Percentiles rank a stretch among this genome's conserved stretches.
These are phyloP conservation scores for Psilocybe tampanensis DNA, from an alignment of 768 basidiomycete species.

Conservation along the genomic window DNA sequence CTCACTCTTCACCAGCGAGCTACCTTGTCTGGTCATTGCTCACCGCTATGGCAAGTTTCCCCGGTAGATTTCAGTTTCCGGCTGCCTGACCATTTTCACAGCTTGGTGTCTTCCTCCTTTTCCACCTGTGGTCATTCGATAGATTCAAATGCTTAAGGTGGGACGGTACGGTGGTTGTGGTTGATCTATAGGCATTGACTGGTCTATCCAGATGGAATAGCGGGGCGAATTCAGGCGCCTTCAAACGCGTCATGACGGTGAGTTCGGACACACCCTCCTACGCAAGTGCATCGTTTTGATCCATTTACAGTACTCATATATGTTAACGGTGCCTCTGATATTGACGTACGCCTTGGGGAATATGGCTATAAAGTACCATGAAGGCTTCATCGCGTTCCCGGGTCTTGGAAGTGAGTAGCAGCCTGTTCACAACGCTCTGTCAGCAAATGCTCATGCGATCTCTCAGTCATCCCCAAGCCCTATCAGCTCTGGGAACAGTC, in stretches of 20 bases:
- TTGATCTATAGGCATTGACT: background rate
- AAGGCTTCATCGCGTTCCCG: conserved; percentile 58
- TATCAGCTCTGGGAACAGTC: conserved; percentile 53
- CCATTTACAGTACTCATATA: conserved; percentile 66
- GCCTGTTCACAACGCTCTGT: background rate
- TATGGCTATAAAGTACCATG: conserved; percentile 69
- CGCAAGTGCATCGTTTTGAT: background rate
- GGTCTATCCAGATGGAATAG: conserved; percentile 61
- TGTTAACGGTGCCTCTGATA: conserved; percentile 63
- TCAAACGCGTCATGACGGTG: conserved; percentile 87
- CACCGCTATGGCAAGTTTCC: conserved; percentile 43
- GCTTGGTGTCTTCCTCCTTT: conserved; percentile 65
- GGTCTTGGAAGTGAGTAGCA: conserved; percentile 49
- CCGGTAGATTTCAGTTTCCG: background rate
- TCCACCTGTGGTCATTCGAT: conserved; percentile 82
- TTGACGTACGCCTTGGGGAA: conserved; percentile 63
- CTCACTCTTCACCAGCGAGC: conserved; percentile 61
- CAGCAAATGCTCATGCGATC: conserved; percentile 1
- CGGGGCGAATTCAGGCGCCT: conserved; percentile 68
- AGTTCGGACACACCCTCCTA: conserved; percentile 19
- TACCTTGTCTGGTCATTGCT: conserved; percentile 67
- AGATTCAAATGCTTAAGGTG: conserved; percentile 74
- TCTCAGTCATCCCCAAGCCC: conserved; percentile 69
- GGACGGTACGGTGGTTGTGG: conserved; percentile 14
- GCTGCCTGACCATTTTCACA: conserved; percentile 24